These are phyloP conservation scores for Ophiosphaerella narmari DNA, from an alignment of 2,329 filamentous ascomycete genomes.

Conservation along the genomic window DNA sequence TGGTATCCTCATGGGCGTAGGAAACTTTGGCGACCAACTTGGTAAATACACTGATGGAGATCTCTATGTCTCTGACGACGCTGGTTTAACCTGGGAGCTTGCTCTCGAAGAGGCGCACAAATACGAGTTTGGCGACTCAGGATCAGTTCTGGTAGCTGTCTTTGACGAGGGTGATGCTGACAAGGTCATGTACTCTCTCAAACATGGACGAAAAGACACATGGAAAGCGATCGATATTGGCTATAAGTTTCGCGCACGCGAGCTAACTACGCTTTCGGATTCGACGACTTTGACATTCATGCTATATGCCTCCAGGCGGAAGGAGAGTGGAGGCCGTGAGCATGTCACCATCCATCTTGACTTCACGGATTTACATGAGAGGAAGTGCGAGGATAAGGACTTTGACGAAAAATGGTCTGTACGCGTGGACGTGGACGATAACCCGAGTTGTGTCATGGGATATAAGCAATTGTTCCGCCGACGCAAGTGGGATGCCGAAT, in stretches of 20 bases:
- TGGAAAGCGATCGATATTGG: conserved; percentile 78
- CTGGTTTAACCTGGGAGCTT: conserved; percentile 81
- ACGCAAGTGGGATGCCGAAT: conserved; percentile 84
- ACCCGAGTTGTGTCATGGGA: conserved; percentile 92
- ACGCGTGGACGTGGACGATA: conserved; percentile 75
- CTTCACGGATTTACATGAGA: conserved; percentile 79
- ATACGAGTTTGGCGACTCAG: conserved; percentile 95
- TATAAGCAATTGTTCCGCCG: conserved; percentile 86
- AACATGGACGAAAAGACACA: conserved; percentile 74
- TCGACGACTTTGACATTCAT: conserved; percentile 93
- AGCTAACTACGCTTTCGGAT: conserved; percentile 87
- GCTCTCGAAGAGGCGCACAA: conserved; percentile 82
- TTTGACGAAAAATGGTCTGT: conserved; percentile 85
- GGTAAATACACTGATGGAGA: conserved; percentile 73
- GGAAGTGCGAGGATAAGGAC: conserved; percentile 74
- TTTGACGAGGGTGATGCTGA: conserved; percentile 67
- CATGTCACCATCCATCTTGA: conserved; percentile 77
- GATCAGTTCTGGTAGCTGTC: conserved; percentile 84
- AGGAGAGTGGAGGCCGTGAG: conserved; percentile 54
- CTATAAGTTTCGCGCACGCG: conserved; percentile 69
- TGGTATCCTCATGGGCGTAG: conserved; percentile 90
- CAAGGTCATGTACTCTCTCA: conserved; percentile 76
- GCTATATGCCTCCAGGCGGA: conserved; percentile 63
- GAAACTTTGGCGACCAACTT: conserved; percentile 81
- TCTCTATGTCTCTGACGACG: conserved; percentile 88